A percentile compares a stretch with the other conserved stretches of the same genome.
Conservation (phyloP, 2,329 filamentous ascomycete species). For the Stachybotrys echinatus region DNA sequence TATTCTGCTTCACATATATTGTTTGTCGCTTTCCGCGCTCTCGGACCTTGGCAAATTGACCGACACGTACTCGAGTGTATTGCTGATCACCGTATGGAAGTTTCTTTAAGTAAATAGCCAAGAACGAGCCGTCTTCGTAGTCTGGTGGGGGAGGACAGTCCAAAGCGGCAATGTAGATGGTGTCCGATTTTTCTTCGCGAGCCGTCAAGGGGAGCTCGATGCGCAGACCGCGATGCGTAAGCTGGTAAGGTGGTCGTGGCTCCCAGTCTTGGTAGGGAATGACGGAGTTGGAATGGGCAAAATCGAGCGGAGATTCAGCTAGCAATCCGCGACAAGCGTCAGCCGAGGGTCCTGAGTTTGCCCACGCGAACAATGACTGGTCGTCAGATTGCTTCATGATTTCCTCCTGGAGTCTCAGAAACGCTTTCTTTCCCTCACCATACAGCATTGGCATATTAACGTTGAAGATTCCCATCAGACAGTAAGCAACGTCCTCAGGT, state of each 20-base stretch:
- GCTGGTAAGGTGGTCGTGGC: conserved; percentile 15
- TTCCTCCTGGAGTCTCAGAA: conserved; percentile 11
- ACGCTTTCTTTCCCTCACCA: conserved; percentile 8
- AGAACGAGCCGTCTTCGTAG: conserved; percentile 19
- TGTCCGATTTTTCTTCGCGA: conserved; percentile 4
- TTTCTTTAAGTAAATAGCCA: conserved; percentile 22
- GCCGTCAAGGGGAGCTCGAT: conserved; percentile 16
- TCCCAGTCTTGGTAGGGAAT: conserved; percentile 25
- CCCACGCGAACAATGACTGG: conserved; percentile 8
- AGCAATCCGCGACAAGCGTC: conserved; percentile 21
- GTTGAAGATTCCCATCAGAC: conserved; percentile 7
- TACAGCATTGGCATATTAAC: conserved; percentile 11
- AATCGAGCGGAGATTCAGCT: conserved; percentile 43
- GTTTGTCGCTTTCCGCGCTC: conserved; percentile 14
- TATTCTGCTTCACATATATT: conserved; percentile 22
- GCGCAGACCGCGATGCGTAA: conserved; percentile 19
- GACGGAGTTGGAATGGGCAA: conserved; percentile 28
- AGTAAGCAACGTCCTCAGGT: conserved; percentile 8
- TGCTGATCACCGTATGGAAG: conserved; percentile 15
- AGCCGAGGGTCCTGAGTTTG: conserved; percentile 3
- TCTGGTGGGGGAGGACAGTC: conserved; percentile 24
- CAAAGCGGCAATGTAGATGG: conserved; percentile 20
- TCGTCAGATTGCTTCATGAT: conserved; percentile 12
- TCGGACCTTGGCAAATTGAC: conserved; percentile 8
- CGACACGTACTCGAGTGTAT: conserved; percentile 16